Base-by-base conservation (phyloP, 257 asterid genomes). In the Ophiorrhiza pumila region DNA sequence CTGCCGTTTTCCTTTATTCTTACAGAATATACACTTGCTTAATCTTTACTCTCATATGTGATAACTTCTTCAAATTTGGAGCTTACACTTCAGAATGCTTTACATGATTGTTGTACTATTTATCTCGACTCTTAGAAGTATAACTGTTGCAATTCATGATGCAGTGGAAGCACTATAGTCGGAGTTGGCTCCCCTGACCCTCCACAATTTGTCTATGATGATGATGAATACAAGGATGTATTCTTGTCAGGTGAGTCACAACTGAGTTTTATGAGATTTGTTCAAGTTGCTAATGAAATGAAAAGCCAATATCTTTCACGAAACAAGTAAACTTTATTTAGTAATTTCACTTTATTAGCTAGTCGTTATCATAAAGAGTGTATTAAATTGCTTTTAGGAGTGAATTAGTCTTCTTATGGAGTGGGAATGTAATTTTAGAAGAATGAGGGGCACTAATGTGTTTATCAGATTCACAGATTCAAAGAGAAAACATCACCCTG, bases 171-270 rank as follows among this genome's bases (percentile, higher is more conserved):
- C 82, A 91, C 98, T 14, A 91, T 93, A 76, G 98, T 93, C 29
- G 97, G 97, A 52, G 90, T 93, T 80, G 98, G 98, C 39, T 91
- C 98, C 68, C 97, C 92, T 4, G 95, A 89, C 65, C 97, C 97
- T 37, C 98, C 98, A 27, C 96, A 83, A 68, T 93, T 93, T 82
- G 70, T 91, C 29, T 89, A 89, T 58, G 94, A 89, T 47, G 98
- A 91, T 56, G 97, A 88, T n/a, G 96, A 91, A 64, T 93, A 93
- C 86, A 83, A 84, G 79, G 83, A 91, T 75, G 92, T 91, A 73
- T 91, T 89, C 83, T 56, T 93, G 83, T 93, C 96, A 67, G 97
- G 98, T 93, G 79, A 81, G 63, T 56, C 42, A 58, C 35, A 17
- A n/a, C 29, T 39, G 10, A 35, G 13, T 1, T 12, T 9, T 2